phyloP scores from a whole-genome alignment of 1,284 basidiomycete genomes.

The Apiotrichum gracile region DNA sequence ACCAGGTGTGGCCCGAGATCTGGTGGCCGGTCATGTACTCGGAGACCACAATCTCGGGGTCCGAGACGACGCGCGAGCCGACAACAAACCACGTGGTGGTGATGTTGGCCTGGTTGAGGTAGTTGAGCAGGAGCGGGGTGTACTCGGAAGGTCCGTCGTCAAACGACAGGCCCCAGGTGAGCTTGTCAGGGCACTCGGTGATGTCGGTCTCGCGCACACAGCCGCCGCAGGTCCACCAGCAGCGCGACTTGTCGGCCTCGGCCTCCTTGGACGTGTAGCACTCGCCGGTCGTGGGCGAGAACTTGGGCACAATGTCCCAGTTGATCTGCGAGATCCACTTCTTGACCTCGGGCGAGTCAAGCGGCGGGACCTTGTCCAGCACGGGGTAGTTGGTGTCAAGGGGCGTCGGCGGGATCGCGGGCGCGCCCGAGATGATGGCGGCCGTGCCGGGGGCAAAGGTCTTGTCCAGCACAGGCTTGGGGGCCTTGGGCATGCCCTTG shows the following conservation, averaged over 20 bases:
- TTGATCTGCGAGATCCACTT: constrained; percentile 60
- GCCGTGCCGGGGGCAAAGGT: no score
- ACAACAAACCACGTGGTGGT: constrained; percentile 52
- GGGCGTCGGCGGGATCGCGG: constrained; percentile 43
- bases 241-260: constrained; percentile 55
- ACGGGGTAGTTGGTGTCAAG: constrained; percentile 55
- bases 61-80: constrained; percentile 13
- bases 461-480: no score
- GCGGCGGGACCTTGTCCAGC: constrained; percentile 62
- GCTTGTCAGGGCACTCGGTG: constrained; percentile 67
- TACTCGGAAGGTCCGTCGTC: constrained; percentile 53
- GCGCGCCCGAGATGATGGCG: constrained; percentile 63
- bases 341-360: constrained; percentile 62
- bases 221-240: constrained; percentile 85
- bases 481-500: no score
- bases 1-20: constrained; percentile 52
- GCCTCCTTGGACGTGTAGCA: constrained; percentile 61
- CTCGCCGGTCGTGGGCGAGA: constrained; percentile 32
- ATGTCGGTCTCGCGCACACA: constrained; percentile 68
- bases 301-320: constrained; percentile 34
- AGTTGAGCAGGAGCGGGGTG: constrained; percentile 51
- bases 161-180: constrained; percentile 44
- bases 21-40: constrained; percentile 37
- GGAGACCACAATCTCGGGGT: constrained; percentile 22
- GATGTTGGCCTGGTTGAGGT: constrained; percentile 50